These are phyloP conservation scores for Ophiocytium majus DNA, from an alignment of 352 stramenopile genomes.

Conservation along the genomic window DNA sequence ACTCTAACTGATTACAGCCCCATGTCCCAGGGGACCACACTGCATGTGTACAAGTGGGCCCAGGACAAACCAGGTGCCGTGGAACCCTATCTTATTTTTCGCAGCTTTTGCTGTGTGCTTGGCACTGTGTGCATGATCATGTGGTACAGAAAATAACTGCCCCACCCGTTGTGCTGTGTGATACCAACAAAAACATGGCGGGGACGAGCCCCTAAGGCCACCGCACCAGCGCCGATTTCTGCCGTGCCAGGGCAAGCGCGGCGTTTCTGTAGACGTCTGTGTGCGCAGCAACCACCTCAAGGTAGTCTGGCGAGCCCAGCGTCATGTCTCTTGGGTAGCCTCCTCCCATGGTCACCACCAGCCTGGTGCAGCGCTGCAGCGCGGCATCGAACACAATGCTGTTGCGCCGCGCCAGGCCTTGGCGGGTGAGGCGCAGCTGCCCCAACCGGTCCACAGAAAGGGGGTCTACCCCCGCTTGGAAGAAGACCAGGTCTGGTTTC, in stretches of 20 bases:
- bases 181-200: too few species aligned
- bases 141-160: too few species aligned
- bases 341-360: constrained; percentile 70
- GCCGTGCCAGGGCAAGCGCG: neutral
- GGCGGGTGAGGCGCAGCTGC: constrained; percentile 63
- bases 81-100: too few species aligned
- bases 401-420: constrained; percentile 66
- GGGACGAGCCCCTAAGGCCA: too few species aligned
- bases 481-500: constrained; percentile 53
- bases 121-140: too few species aligned
- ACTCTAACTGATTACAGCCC: too few species aligned
- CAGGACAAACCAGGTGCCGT: too few species aligned
- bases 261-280: constrained; percentile 67
- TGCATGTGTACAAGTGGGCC: too few species aligned
- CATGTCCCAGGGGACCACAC: too few species aligned
- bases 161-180: too few species aligned
- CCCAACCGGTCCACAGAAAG: constrained; percentile 68
- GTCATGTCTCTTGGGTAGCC: constrained; percentile 61
- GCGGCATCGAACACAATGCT: constrained; percentile 65
- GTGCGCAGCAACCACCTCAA: constrained; percentile 65
- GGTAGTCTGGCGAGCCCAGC: constrained; percentile 46
- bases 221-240: neutral
- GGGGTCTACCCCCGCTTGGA: constrained; percentile 70
- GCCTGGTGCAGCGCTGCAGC: constrained; percentile 53
- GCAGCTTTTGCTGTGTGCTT: too few species aligned